These are phyloP conservation scores for Ceratocystis cacaofunesta DNA, from an alignment of 2,329 filamentous ascomycete genomes.

Conservation along the genomic window DNA sequence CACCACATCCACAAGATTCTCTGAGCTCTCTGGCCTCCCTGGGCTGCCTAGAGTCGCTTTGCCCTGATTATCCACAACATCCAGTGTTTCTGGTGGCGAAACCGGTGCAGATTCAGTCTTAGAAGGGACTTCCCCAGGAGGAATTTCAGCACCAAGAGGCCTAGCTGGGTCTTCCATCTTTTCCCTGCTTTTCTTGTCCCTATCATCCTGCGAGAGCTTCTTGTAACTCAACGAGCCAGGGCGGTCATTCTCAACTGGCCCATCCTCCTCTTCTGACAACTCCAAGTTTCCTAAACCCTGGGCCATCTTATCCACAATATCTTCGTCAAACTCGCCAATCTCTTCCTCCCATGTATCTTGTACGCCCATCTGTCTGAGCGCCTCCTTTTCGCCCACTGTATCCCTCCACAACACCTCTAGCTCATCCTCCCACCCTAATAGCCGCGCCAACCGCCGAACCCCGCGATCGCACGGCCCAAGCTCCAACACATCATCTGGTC, in stretches of 20 bases:
- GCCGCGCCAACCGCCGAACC: conserved; percentile 61
- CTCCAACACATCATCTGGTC: conserved; percentile 70
- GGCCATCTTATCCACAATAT: conserved; percentile 31
- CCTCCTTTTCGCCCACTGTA: conserved; percentile 47
- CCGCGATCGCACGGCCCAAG: conserved; percentile 74
- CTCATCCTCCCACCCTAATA: conserved; percentile 74
- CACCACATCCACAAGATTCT: background rate
- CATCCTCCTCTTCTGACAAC: conserved; percentile 20
- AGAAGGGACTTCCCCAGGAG: background rate
- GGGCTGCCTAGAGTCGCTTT: no score
- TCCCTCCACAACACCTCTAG: conserved; percentile 60
- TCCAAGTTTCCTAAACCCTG: conserved; percentile 26
- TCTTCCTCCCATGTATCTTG: conserved; percentile 23
- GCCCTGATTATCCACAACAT: no score
- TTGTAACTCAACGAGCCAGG: conserved; percentile 7
- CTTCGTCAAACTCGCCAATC: conserved; percentile 26
- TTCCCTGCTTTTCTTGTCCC: background rate
- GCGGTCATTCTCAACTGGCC: background rate
- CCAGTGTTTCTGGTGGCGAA: background rate
- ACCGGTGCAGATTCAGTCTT: background rate
- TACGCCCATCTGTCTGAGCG: conserved; percentile 31
- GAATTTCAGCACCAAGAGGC: background rate
- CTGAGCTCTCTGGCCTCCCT: no score
- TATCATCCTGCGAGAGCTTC: background rate
- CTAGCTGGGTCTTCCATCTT: background rate